phyloP scores from a whole-genome alignment of 805 yeast genomes.

The Candida ascalaphidarum region DNA sequence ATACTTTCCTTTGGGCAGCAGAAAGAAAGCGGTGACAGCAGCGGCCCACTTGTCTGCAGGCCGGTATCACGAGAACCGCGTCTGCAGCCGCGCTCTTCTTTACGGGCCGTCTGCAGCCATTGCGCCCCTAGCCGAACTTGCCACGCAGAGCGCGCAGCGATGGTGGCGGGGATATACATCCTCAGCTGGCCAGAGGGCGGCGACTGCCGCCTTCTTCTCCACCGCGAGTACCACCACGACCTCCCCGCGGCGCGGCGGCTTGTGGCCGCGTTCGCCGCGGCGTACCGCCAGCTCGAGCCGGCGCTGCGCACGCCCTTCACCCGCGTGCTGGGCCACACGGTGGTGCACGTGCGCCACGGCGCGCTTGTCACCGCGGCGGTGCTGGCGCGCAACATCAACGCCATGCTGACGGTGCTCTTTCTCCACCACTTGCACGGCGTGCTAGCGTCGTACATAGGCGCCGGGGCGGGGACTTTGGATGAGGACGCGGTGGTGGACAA shows the following conservation, averaged over 20 bases:
- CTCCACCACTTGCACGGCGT: constrained; percentile 31
- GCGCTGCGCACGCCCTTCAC: constrained; percentile 33
- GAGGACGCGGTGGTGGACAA: constrained; percentile 65
- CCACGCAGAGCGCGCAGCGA: too few relatives aligned
- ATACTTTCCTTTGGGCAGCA: too few relatives aligned
- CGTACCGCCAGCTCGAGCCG: constrained; percentile 9
- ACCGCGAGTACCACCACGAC: constrained; percentile 24
- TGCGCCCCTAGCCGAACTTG: too few relatives aligned
- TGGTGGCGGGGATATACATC: constrained; percentile 32
- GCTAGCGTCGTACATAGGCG: constrained; percentile 18
- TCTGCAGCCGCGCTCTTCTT: too few relatives aligned
- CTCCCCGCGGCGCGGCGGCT: constrained; percentile 16
- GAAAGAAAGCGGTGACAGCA: too few relatives aligned
- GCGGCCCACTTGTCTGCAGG: too few relatives aligned
- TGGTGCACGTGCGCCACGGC: constrained; percentile 43
- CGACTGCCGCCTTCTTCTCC: constrained; percentile 22
- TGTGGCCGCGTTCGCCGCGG: constrained; percentile 15
- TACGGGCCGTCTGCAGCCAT: too few relatives aligned
- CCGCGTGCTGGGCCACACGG: constrained; percentile 41
- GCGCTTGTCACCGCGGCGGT: constrained; percentile 36
- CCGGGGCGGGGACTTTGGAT: constrained; percentile 23
- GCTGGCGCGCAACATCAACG: constrained; percentile 40
- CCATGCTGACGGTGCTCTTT: constrained; percentile 50
- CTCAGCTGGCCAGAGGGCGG: constrained; percentile 25
- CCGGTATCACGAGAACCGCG: too few relatives aligned